phyloP scores from a whole-genome alignment of 1,284 basidiomycete species.

The Sporisorium reilianum region DNA sequence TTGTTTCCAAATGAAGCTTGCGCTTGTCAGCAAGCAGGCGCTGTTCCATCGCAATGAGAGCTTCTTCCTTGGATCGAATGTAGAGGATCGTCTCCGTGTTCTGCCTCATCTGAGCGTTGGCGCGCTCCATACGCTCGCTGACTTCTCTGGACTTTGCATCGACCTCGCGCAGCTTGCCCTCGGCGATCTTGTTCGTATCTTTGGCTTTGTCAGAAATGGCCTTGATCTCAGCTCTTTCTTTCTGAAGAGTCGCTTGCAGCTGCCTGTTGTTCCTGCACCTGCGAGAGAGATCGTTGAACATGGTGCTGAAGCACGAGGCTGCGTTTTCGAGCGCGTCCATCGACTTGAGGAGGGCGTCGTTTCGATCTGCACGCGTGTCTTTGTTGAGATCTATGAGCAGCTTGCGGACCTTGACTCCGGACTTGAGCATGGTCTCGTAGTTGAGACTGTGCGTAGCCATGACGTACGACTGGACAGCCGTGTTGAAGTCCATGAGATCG shows the following conservation, averaged over 20 bases:
- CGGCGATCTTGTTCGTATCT: background rate
- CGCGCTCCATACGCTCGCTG: background rate
- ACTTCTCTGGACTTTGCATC: background rate
- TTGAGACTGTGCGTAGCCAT: constrained; percentile 27
- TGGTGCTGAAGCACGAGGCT: constrained; percentile 2
- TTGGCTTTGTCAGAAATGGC: background rate
- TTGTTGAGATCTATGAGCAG: constrained; percentile 27
- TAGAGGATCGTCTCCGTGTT: background rate
- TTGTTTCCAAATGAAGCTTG: background rate
- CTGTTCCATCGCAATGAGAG: background rate
- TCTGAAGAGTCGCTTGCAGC: background rate
- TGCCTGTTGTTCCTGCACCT: constrained; percentile 2
- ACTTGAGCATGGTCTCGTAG: constrained; percentile 15
- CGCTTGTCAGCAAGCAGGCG: background rate
- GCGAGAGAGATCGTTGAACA: constrained; percentile 15
- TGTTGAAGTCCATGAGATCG: constrained; percentile 43
- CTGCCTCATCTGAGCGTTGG: no score
- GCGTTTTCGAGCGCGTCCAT: constrained; percentile 20
- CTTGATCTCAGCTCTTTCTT: background rate
- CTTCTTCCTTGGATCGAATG: background rate
- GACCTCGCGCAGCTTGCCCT: constrained; percentile 7
- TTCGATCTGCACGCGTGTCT: background rate
- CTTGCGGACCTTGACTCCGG: constrained; percentile 28
- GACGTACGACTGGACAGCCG: constrained; percentile 28
- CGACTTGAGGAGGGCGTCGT: constrained; percentile 10